phyloP scores from a whole-genome alignment of 306 rosid genomes.

The Styphnolobium japonicum region DNA sequence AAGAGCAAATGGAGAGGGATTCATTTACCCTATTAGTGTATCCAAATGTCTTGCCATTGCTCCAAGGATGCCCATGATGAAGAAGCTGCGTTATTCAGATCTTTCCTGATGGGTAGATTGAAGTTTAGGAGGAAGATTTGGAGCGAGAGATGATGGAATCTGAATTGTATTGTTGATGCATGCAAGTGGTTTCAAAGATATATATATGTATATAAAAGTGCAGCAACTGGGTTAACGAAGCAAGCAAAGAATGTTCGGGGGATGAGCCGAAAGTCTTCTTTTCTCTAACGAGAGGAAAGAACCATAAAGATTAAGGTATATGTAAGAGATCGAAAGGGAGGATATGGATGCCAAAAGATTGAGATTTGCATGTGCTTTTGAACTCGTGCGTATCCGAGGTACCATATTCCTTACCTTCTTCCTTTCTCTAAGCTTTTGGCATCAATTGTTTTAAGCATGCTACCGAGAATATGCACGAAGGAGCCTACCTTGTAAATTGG shows the following conservation, averaged over 20 bases:
- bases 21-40: constrained; percentile 62
- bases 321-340: not conserved
- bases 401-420: not conserved
- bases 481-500: not conserved
- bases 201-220: not conserved
- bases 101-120: not conserved
- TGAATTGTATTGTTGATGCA: constrained; percentile 14
- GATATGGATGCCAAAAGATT: not conserved
- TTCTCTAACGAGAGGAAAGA: constrained; percentile 44
- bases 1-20: not conserved
- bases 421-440: not conserved
- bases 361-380: constrained; percentile 14
- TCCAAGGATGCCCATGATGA: constrained; percentile 70
- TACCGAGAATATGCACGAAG: not conserved
- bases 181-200: not conserved
- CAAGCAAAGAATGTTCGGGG: constrained; percentile 54
- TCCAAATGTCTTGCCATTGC: constrained; percentile 71
- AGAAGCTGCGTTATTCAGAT: not conserved
- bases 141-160: constrained; percentile 4
- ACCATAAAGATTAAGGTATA: not conserved
- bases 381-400: not conserved
- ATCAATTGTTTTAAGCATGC: not conserved
- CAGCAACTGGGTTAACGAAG: not conserved
- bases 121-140: not conserved
- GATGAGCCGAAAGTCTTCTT: constrained; percentile 46